These are phyloP conservation scores for Cladosporium sp. DNA, from an alignment of 2,329 filamentous ascomycete genomes.

Conservation along the genomic window DNA sequence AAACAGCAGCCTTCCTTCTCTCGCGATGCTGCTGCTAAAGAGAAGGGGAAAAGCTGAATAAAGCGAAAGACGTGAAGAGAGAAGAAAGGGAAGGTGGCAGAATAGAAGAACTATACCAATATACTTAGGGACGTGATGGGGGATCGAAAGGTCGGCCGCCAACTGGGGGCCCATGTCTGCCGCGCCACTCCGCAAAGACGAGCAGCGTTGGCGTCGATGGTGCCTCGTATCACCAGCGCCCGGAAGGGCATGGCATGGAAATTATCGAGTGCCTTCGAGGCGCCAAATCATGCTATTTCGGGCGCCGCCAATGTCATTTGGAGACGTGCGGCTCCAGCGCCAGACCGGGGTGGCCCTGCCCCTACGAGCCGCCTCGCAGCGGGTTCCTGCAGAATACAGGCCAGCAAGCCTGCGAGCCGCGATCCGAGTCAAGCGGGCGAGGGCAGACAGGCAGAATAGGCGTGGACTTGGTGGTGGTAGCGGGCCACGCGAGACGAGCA, in stretches of 20 bases:
- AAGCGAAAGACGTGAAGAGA: constrained; percentile 13
- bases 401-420: too few relatives aligned
- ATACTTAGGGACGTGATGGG: background rate
- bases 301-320: constrained; percentile 7
- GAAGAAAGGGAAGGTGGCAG: constrained; percentile 2
- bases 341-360: background rate
- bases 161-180: background rate
- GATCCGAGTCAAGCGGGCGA: background rate
- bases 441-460: background rate
- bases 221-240: constrained; percentile 11
- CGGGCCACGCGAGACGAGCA: background rate
- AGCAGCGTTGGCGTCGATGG: constrained; percentile 7
- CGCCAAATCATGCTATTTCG: constrained; percentile 4
- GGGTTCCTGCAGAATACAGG: constrained; percentile 10
- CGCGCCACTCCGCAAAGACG: constrained; percentile 2
- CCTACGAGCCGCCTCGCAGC: background rate
- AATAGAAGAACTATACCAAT: background rate
- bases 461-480: too few relatives aligned
- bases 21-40: background rate
- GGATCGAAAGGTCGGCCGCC: background rate
- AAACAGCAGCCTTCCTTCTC: constrained; percentile 5
- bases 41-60: background rate
- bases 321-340: background rate
- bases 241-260: background rate
- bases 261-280: constrained; percentile 6